These are phyloP conservation scores for Solanum chmielewskii DNA, from an alignment of 257 asterid genomes.

Conservation along the genomic window DNA sequence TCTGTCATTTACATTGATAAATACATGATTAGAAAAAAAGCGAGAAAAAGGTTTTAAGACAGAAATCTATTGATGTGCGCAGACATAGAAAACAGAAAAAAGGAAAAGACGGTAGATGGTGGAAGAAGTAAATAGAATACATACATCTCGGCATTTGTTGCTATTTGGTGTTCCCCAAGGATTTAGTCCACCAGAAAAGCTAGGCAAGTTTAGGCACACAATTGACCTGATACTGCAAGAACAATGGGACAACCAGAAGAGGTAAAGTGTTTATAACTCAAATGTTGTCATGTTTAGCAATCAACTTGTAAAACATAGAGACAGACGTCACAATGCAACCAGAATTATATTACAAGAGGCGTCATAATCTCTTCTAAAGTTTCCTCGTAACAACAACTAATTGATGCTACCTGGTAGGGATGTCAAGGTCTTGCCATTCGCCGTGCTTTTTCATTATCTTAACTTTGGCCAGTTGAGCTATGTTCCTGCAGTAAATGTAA, in stretches of 20 bases:
- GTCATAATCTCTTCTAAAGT: not conserved
- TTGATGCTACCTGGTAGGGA: slow-evolving; percentile 49
- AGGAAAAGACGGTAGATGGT: not conserved
- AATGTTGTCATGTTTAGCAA: not conserved
- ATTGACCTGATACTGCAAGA: slow-evolving; percentile 70
- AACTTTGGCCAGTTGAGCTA: slow-evolving; percentile 70
- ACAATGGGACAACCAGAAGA: not conserved
- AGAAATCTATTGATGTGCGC: not conserved
- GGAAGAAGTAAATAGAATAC: slow-evolving; percentile 12
- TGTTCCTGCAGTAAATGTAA: slow-evolving; percentile 39
- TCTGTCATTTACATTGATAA: slow-evolving; percentile 18
- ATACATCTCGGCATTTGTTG: slow-evolving; percentile 39
- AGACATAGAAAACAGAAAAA: not conserved
- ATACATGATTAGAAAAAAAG: not conserved
- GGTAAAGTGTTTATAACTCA: not conserved
- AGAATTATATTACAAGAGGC: not conserved
- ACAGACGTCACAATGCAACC: not conserved
- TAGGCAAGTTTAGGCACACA: slow-evolving; percentile 84
- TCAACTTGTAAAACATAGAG: not conserved
- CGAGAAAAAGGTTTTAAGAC: not conserved
- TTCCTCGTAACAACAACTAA: not conserved
- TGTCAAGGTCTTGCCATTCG: slow-evolving; percentile 54
- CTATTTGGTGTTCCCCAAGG: slow-evolving; percentile 93
- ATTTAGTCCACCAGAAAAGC: slow-evolving; percentile 96
- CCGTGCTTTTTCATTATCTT: slow-evolving; percentile 68